Base-by-base conservation (phyloP, 495 filamentous ascomycete genomes). In the Rhizodiscina lignyota region DNA sequence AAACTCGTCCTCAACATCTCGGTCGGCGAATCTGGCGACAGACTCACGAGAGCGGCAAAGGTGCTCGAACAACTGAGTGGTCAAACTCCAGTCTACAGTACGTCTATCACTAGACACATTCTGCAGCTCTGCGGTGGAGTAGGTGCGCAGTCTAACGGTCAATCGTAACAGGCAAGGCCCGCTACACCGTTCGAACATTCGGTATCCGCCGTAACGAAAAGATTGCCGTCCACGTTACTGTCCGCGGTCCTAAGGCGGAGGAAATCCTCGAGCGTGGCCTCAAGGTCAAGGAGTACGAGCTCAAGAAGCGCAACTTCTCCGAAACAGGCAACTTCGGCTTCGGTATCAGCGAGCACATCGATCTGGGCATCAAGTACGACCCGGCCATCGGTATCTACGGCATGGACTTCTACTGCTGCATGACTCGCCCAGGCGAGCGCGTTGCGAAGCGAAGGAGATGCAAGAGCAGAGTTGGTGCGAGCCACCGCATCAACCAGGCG, bases 351-450 rank as follows among this genome's bases (percentile, higher is more conserved):
- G 91, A 99, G 65, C 91, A 99, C 73, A 99, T 99, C 64, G 91
- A 99, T 77, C 71, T 99, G 56, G 91, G 91, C 53, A 96, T 99
- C 79, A 99, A 99, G 77, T 97, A 97, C 69, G 89, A 97, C 75
- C 89, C 89, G 41, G 82, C 73, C 38, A 96, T 96, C 51, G 87
- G 87, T 73, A 96, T 99, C 66, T 99, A 99, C 73, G 91, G 91
- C 64, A 99, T 99, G 91, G 91, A 99, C 72, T 99, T 99, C 74
- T 99, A 94, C 79, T 83, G 77, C 80, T 94, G 87, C 83, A 99
- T 99, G 91, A 79, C 83, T 70, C 84, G 91, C 51, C 91, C 87
- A 42, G 91, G 91, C 68, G 83, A 91, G 73, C 85, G 89, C 59
- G 84, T 99, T 58, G 76, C 85, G 59, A 85, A 82, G 70, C 84